Evolutionary conservation across 805 yeast genomes (phyloP).

Genomic region (Wickerhamomyces rabaulensis): DNA sequence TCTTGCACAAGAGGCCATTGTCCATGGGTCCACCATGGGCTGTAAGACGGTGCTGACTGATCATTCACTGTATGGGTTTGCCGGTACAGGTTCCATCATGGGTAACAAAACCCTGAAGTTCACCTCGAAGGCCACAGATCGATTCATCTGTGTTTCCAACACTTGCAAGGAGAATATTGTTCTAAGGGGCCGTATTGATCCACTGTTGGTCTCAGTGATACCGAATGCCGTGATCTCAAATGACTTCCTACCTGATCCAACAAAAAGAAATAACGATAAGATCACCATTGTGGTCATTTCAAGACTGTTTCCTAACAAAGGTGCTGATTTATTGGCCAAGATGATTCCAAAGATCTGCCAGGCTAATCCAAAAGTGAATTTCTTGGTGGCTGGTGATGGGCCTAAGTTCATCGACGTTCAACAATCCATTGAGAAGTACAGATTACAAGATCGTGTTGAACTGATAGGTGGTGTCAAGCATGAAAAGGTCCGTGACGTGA

Average conservation of each 20-base stretch:
- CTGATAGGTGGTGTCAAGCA: slow-evolving; percentile 85
- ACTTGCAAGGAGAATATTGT: slow-evolving; percentile 96
- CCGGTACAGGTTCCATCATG: slow-evolving; percentile 73
- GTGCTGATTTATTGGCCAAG: slow-evolving; percentile 83
- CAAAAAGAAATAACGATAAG: slow-evolving; percentile 26
- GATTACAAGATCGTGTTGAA: slow-evolving; percentile 82
- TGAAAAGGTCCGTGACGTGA: slow-evolving; percentile 86
- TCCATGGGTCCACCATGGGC: slow-evolving; percentile 95
- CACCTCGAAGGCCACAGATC: slow-evolving; percentile 80
- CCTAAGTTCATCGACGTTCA: slow-evolving; percentile 91
- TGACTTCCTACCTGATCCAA: slow-evolving; percentile 57
- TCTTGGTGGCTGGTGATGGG: slow-evolving; percentile 94
- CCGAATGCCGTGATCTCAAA: slow-evolving; percentile 92
- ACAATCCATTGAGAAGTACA: slow-evolving; percentile 86
- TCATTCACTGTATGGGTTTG: slow-evolving; percentile 93
- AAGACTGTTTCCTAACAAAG: slow-evolving; percentile 91
- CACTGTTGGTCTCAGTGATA: slow-evolving; percentile 75
- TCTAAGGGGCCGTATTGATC: slow-evolving; percentile 77
- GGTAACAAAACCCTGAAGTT: slow-evolving; percentile 85
- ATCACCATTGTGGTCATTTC: slow-evolving; percentile 90
- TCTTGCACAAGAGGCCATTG: slow-evolving; percentile 81
- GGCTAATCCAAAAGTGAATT: slow-evolving; percentile 56
- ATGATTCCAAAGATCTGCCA: slow-evolving; percentile 80
- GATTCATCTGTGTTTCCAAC: slow-evolving; percentile 93
- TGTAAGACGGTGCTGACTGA: slow-evolving; percentile 89